phyloP scores from a whole-genome alignment of 768 basidiomycete genomes.

The Russula virescens region DNA sequence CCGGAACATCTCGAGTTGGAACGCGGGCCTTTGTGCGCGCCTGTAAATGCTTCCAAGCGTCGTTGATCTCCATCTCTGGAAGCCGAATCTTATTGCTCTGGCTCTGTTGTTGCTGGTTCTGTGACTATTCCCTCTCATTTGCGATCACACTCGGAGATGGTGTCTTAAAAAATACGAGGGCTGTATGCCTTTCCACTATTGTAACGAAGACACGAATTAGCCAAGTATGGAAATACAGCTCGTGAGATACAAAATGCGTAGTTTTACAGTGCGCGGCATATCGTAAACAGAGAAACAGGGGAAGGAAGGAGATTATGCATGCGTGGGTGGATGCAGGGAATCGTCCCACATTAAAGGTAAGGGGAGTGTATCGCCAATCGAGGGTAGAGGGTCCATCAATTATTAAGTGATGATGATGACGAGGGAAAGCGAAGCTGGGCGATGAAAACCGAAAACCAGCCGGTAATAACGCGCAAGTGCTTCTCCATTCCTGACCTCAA shows the following conservation, averaged over 20 bases:
- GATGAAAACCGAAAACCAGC: slow-evolving; percentile 16
- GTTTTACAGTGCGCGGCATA: slow-evolving; percentile 22
- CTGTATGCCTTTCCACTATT: slow-evolving; percentile 7
- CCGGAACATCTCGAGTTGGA: slow-evolving; percentile 65
- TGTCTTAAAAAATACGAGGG: background rate
- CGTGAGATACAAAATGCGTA: slow-evolving; percentile 22
- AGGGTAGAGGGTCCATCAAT: slow-evolving; percentile 2
- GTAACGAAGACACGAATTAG: slow-evolving; percentile 15
- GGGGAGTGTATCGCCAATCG: background rate
- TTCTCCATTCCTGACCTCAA: slow-evolving; percentile 16
- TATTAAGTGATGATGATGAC: background rate
- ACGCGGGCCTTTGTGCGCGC: slow-evolving; percentile 48
- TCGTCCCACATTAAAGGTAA: background rate
- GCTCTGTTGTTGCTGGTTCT: background rate
- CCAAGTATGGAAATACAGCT: slow-evolving; percentile 15
- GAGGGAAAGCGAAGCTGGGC: background rate
- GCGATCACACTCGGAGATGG: background rate
- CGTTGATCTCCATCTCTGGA: slow-evolving; percentile 1
- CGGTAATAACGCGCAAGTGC: background rate
- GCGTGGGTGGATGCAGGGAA: background rate
- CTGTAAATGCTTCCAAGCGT: slow-evolving; percentile 1
- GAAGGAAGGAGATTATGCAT: background rate
- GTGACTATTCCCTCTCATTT: background rate
- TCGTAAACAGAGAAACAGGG: background rate
- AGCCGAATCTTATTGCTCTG: no score